phyloP scores from a whole-genome alignment of 768 basidiomycete genomes.

The Filobasidium floriforme region DNA sequence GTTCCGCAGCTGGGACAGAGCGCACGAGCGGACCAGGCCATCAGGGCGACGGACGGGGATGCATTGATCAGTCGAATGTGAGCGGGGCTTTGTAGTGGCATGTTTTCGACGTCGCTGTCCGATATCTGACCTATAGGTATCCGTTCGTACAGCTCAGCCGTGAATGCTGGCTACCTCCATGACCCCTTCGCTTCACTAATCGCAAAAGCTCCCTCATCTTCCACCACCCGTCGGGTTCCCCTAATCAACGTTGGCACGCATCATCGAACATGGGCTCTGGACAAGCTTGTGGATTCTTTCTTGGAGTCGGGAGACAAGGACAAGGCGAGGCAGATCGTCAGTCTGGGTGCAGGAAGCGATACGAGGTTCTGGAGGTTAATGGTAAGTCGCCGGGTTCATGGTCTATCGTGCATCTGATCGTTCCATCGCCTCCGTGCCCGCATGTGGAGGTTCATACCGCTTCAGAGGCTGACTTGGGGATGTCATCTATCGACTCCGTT shows the following conservation, averaged over 20 bases:
- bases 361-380: slow-evolving; percentile 86
- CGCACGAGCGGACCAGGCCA: slow-evolving; percentile 35
- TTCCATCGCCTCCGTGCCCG: too few relatives aligned
- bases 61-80: slow-evolving; percentile 44
- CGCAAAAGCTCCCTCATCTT: slow-evolving; percentile 40
- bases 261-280: slow-evolving; percentile 72
- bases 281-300: slow-evolving; percentile 64
- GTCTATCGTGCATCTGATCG: too few relatives aligned
- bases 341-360: slow-evolving; percentile 90
- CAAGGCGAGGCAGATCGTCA: slow-evolving; percentile 75
- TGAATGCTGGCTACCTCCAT: slow-evolving; percentile 63
- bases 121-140: too few relatives aligned
- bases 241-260: slow-evolving; percentile 94
- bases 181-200: slow-evolving; percentile 8
- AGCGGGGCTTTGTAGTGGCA: slow-evolving; percentile 17
- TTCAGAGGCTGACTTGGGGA: too few relatives aligned
- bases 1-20: not conserved
- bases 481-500: not conserved
- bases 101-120: too few relatives aligned
- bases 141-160: slow-evolving; percentile 55
- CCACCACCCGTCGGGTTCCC: slow-evolving; percentile 53
- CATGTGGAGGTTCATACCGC: too few relatives aligned
- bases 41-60: slow-evolving; percentile 44
- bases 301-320: slow-evolving; percentile 48
- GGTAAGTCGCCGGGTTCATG: slow-evolving; percentile 60